phyloP scores from a whole-genome alignment of 1,139 yeast species.

The Nadsonia commutata region DNA sequence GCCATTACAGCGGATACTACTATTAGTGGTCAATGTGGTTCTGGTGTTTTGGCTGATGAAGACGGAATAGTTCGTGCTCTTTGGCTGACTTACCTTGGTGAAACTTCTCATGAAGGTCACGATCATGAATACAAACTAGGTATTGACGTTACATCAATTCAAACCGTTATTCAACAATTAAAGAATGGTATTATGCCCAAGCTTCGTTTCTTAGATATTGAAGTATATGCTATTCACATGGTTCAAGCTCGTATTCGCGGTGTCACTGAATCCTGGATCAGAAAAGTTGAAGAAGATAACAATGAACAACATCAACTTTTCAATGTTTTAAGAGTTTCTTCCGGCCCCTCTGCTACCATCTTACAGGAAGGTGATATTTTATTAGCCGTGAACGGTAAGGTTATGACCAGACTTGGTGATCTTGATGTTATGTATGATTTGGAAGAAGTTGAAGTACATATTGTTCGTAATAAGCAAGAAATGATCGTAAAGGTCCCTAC shows the following conservation, averaged over 20 bases:
- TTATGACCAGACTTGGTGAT: slow-evolving; percentile 56
- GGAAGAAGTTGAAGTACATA: slow-evolving; percentile 36
- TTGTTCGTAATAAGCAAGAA: slow-evolving; percentile 47
- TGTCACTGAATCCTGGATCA: slow-evolving; percentile 73
- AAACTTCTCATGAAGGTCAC: slow-evolving; percentile 36
- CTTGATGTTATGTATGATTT: slow-evolving; percentile 38
- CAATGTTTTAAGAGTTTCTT: slow-evolving; percentile 55
- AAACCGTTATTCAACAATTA: slow-evolving; percentile 40
- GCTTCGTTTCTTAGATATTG: slow-evolving; percentile 62
- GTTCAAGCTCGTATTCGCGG: slow-evolving; percentile 74
- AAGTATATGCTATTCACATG: slow-evolving; percentile 53
- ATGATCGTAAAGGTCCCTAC: slow-evolving; percentile 51
- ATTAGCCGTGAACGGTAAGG: slow-evolving; percentile 48
- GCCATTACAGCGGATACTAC: slow-evolving; percentile 63
- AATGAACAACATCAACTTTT: slow-evolving; percentile 59
- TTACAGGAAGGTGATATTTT: slow-evolving; percentile 53
- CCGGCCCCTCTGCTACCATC: slow-evolving; percentile 28
- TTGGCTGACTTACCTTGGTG: slow-evolving; percentile 77
- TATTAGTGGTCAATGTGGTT: slow-evolving; percentile 56
- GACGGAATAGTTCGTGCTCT: slow-evolving; percentile 73
- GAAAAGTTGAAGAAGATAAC: slow-evolving; percentile 41
- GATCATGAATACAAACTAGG: slow-evolving; percentile 66
- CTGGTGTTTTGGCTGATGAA: slow-evolving; percentile 66
- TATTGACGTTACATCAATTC: slow-evolving; percentile 54
- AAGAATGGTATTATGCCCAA: slow-evolving; percentile 38